A percentile compares a stretch with the other conserved stretches of the same genome.
Conservation (phyloP, 805 yeast genomes). For the Saturnispora gosingensis region DNA sequence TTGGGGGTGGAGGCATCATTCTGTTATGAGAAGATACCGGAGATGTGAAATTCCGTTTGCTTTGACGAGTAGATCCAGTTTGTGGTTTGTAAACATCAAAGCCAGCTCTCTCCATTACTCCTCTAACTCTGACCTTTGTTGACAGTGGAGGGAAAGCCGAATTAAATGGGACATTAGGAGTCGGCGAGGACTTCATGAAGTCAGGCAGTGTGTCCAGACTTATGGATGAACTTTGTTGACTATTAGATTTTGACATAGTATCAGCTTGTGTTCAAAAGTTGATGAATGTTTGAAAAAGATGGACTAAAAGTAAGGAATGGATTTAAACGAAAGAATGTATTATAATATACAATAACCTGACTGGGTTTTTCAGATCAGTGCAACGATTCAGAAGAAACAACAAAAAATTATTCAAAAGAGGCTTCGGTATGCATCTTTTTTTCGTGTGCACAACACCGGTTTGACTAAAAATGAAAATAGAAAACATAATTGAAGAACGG, state of each 20-base stretch:
- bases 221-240: slow-evolving; percentile 10
- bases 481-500: not conserved
- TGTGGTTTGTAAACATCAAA: slow-evolving; percentile 47
- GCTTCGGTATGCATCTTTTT: not conserved
- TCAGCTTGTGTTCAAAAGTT: not conserved
- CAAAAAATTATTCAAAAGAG: not conserved
- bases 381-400: not conserved
- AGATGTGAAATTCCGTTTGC: not conserved
- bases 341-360: not conserved
- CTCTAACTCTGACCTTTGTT: slow-evolving; percentile 49
- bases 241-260: not conserved
- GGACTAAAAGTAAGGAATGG: not conserved
- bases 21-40: not conserved
- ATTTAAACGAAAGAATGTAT: not conserved
- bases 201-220: slow-evolving; percentile 24
- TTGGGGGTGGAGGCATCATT: not conserved
- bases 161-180: slow-evolving; percentile 30
- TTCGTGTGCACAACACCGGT: not conserved
- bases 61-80: slow-evolving; percentile 11
- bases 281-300: not conserved
- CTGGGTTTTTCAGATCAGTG: not conserved
- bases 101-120: slow-evolving; percentile 78
- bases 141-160: slow-evolving; percentile 66
- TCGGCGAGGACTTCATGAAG: slow-evolving; percentile 23
- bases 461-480: not conserved